Percentiles rank a stretch among this genome's conserved stretches.
Conservation (phyloP, 139 green algal species). For the Coccomyxa sp. region DNA sequence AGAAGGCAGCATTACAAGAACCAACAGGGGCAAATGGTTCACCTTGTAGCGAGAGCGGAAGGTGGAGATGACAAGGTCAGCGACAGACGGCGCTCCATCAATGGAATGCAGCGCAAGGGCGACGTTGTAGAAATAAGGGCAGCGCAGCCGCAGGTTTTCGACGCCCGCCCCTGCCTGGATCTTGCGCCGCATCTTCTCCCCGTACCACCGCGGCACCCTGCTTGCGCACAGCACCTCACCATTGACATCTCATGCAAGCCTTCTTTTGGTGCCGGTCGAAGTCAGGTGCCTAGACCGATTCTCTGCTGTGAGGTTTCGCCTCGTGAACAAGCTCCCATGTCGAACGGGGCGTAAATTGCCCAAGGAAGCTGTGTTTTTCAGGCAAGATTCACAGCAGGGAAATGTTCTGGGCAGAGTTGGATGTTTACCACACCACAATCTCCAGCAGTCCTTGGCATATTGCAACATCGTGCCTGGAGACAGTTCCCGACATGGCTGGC, state of each 20-base stretch:
- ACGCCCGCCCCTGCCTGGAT: constrained; percentile 43
- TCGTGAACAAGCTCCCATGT: too few species aligned
- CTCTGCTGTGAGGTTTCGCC: background rate
- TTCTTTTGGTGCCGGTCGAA: background rate
- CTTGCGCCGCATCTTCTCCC: constrained; percentile 47
- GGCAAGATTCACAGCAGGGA: background rate
- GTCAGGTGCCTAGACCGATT: background rate
- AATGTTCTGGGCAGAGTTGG: too few species aligned
- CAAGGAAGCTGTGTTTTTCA: background rate
- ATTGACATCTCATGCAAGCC: background rate
- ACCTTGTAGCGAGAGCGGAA: constrained; percentile 44
- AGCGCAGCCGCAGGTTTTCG: constrained; percentile 46
- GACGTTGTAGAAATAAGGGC: constrained; percentile 50
- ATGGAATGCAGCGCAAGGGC: constrained; percentile 25
- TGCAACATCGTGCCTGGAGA: too few species aligned
- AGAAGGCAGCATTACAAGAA: background rate
- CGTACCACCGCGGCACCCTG: constrained; percentile 37
- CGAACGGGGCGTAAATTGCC: background rate
- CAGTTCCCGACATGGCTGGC: too few species aligned
- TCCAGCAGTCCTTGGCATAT: too few species aligned
- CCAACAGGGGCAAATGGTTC: background rate
- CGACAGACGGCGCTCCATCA: constrained; percentile 26
- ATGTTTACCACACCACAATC: too few species aligned
- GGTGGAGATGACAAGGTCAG: constrained; percentile 28
- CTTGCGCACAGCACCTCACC: background rate